These are phyloP conservation scores for Crithidia mellificae DNA, from an alignment of 208 protist genomes.

Conservation along the genomic window DNA sequence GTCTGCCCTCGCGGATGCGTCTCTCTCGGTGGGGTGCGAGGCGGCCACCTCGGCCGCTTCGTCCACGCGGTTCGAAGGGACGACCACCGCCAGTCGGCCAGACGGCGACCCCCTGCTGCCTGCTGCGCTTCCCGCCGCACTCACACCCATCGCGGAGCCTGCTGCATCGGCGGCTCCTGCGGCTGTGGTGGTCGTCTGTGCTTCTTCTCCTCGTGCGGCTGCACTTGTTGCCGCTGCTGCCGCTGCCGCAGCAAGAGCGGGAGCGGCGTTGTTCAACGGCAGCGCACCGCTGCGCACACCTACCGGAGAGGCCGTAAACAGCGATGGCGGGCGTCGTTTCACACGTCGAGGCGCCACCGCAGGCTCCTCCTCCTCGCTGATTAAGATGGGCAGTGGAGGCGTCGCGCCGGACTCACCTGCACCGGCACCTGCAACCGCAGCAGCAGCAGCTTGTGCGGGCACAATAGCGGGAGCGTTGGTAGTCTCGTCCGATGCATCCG, in stretches of 20 bases:
- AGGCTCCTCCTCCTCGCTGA: background rate
- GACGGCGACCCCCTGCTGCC: background rate
- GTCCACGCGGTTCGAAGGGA: background rate
- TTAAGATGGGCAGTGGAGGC: background rate
- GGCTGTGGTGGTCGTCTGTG: no score
- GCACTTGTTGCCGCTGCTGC: no score
- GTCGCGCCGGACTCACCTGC: no score
- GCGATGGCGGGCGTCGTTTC: slow-evolving; percentile 56
- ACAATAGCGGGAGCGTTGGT: no score
- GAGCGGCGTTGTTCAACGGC: background rate
- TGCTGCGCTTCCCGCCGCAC: background rate
- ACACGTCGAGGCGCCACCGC: slow-evolving; percentile 17
- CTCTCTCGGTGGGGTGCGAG: no score
- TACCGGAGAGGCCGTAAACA: slow-evolving; percentile 33
- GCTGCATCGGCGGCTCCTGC: background rate
- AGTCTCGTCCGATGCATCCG: no score
- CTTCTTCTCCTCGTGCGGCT: no score
- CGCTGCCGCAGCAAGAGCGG: background rate
- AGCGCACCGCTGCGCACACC: background rate
- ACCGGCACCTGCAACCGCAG: no score
- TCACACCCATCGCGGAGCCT: background rate
- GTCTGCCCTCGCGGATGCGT: no score
- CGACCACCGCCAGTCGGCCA: slow-evolving; percentile 1
- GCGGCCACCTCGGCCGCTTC: background rate
- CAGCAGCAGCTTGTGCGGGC: no score